phyloP scores from a whole-genome alignment of 345 rosid genomes.

The Sonneratia caseolaris region DNA sequence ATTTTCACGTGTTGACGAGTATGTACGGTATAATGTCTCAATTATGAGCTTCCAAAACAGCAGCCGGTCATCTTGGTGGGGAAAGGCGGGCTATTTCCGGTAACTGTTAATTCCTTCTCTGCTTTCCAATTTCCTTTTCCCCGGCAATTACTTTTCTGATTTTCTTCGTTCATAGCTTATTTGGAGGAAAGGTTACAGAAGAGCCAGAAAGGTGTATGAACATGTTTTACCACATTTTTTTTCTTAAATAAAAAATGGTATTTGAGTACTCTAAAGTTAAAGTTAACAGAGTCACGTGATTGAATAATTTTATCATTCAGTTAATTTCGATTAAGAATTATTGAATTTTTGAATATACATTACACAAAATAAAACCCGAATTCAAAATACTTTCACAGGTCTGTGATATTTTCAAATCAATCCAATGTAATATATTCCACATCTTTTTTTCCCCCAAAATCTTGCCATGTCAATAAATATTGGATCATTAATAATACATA shows the following conservation, averaged over 20 bases:
- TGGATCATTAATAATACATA: background rate
- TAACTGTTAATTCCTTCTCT: background rate
- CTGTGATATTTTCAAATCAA: too few species aligned
- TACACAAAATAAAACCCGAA: too few species aligned
- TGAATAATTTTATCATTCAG: background rate
- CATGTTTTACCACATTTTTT: too few species aligned
- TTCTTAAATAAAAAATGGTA: too few species aligned
- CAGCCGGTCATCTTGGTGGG: background rate
- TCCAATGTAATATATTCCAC: background rate
- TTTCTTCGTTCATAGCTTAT: background rate
- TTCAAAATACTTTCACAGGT: too few species aligned
- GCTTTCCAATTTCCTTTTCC: background rate
- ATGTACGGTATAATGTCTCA: conserved; percentile 1
- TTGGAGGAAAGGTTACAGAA: too few species aligned
- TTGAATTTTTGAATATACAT: too few species aligned
- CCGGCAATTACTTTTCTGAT: background rate
- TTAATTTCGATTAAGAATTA: background rate
- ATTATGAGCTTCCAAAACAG: background rate
- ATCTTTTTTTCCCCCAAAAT: background rate
- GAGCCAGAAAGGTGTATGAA: too few species aligned
- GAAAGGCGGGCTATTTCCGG: background rate
- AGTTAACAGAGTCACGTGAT: too few species aligned
- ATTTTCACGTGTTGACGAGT: background rate
- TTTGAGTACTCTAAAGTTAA: background rate
- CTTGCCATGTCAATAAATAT: background rate